phyloP scores from a whole-genome alignment of 805 yeast species.

The Nakazawaea anatomiae region DNA sequence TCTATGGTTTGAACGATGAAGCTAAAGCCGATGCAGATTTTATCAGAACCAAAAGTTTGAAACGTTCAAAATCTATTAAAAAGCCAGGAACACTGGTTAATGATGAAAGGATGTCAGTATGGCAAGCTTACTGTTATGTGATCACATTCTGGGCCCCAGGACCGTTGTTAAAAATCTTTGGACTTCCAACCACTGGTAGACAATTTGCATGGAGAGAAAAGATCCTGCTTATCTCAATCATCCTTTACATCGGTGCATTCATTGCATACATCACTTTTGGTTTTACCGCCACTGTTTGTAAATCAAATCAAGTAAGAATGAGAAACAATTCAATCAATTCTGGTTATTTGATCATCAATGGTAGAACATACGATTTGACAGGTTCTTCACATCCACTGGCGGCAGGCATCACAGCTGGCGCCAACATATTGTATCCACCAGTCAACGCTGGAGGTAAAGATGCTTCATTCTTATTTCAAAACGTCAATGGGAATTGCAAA shows the following conservation, averaged over 20 bases:
- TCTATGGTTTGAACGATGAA: conserved; percentile 61
- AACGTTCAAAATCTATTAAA: not conserved
- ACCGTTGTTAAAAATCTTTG: conserved; percentile 62
- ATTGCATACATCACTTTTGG: conserved; percentile 91
- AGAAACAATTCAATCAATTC: conserved; percentile 52
- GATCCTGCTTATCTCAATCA: conserved; percentile 75
- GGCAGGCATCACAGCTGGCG: conserved; percentile 63
- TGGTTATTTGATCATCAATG: conserved; percentile 71
- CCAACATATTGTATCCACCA: conserved; percentile 81
- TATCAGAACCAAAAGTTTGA: conserved; percentile 1
- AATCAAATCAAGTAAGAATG: conserved; percentile 38
- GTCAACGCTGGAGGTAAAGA: conserved; percentile 83
- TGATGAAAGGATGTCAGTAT: conserved; percentile 26
- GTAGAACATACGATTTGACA: conserved; percentile 70
- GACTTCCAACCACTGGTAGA: conserved; percentile 71
- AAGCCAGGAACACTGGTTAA: not conserved
- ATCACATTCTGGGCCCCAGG: conserved; percentile 93
- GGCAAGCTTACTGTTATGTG: conserved; percentile 76
- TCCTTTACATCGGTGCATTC: conserved; percentile 64
- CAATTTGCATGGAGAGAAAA: conserved; percentile 98
- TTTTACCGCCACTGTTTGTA: conserved; percentile 77
- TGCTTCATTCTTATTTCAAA: conserved; percentile 80
- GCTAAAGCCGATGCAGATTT: conserved; percentile 11
- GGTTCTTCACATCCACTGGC: conserved; percentile 74
- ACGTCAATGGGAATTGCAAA: conserved; percentile 87